Percentiles rank a stretch among this genome's conserved stretches.
phyloP scores from a whole-genome alignment of 148 eudicot species.

The Vaccinium vitisidaea region DNA sequence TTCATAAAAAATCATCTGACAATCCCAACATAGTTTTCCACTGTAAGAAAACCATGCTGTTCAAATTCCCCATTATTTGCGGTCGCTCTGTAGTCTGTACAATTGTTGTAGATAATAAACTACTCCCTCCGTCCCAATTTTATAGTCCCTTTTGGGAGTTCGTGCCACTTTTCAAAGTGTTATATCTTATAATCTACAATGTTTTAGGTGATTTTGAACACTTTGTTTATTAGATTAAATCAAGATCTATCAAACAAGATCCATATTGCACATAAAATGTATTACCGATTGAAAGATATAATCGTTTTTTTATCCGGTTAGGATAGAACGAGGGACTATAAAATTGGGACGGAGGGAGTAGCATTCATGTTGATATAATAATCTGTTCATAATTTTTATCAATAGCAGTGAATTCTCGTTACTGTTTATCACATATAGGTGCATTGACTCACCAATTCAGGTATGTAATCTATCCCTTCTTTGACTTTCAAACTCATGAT shows the following conservation, averaged over 20 bases:
- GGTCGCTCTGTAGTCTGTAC: background rate
- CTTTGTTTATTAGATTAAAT: too few relatives aligned
- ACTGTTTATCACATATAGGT: background rate
- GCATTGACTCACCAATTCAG: conserved; percentile 65
- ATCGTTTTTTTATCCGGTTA: too few relatives aligned
- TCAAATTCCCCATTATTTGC: background rate
- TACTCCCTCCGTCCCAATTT: too few relatives aligned
- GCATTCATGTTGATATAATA: background rate
- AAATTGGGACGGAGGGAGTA: too few relatives aligned
- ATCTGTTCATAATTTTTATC: background rate
- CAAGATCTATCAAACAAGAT: too few relatives aligned
- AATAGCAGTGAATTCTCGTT: background rate
- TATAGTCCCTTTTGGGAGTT: too few relatives aligned
- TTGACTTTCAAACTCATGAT: conserved; percentile 96
- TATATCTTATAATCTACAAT: too few relatives aligned
- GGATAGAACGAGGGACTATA: too few relatives aligned
- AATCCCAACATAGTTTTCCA: background rate
- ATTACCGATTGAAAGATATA: too few relatives aligned
- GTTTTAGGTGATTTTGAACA: too few relatives aligned
- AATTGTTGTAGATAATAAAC: background rate
- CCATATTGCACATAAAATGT: too few relatives aligned
- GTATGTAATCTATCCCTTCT: conserved; percentile 69
- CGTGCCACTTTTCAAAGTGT: too few relatives aligned
- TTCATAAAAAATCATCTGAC: background rate
- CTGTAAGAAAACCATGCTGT: background rate